Evolutionary conservation across 2,329 filamentous ascomycete species (phyloP), one percentile per base, ranked within the genome.

Genomic region (Sporothrix variecibatus): DNA sequence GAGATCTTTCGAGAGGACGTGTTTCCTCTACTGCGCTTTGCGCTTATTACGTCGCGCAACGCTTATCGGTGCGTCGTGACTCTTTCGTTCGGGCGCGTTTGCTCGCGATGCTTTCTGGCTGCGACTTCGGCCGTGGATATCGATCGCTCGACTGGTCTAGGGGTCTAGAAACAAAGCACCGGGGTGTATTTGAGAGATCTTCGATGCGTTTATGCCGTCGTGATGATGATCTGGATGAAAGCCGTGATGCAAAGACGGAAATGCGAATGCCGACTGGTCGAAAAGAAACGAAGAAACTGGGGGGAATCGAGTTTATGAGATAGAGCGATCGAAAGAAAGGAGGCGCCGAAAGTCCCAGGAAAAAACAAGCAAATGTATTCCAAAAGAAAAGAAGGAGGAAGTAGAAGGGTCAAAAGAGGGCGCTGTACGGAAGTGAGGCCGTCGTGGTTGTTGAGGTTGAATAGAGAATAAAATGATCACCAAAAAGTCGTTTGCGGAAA

Each of bases 381-480:
- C 70, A 72, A 65, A 72, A 72, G 6, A 51, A 12, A 43, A 49
- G 60, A 43, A 26, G 5, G 38, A 46, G 23, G 34, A 43, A 20
- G 43, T 12, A 9, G n/a, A 28, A 11, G 62, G 43, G 3, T 46
- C 5, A 20, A 17, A 46, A 12, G n/a, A 26, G 3, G 26, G 31
- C 51, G 65, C 23, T 43, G n/a, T 49, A 34, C n/a, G 34, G 20
- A 23, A 6, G 31, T 11, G 20, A 28, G 49, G 17, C 49, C n/a
- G 11, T n/a, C 2, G 51, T 43, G 31, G 49, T 40, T 3, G 51
- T 58, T 12, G 68, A 60, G 31, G 51, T 20, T 71, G 51, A 58
- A 71, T 71, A 58, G n/a, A n/a, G 51, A 70, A 71, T 71, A 58
- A 58, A 26, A 71, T 43, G 43, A 69, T 53, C 8, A 51, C 46